Base-by-base conservation (phyloP, 129 eudicot species). In the Escallonia herrerae region DNA sequence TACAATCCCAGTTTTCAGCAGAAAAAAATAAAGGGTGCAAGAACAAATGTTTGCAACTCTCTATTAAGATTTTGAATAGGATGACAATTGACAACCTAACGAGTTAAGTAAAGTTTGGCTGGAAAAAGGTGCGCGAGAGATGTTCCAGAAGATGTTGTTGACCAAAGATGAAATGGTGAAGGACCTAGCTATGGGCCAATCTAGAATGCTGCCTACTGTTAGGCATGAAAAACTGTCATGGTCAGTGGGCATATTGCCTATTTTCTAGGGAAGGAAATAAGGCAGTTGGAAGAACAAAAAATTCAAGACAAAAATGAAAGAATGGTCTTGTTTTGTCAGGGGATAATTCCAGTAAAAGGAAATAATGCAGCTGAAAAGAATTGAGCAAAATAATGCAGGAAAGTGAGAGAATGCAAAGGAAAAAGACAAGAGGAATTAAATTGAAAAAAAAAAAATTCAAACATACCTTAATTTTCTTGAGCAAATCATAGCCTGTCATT, bases 401-500 rank as follows among this genome's bases (percentile, higher is more conserved):
- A 49, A 49, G 12, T 7, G 54, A 49, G 9, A 49, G 54, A 43
- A 15, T n/a, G 46, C 49, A 37, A 0, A 6, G 43, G 15, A 37
- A 44, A 39, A 56, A 33, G 62, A 46, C 56, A 58, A 75, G 79
- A 50, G 56, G 60, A 54, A 58, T 46, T 3, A n/a, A 49, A 49
- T 49, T 46, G 46, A 43, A 41, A 33, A 43, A 6, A 41, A 14
- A 65, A 43, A n/a, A n/a, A n/a, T n/a, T 14, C 43, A 56, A 68
- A 61, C 56, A 22, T 76, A 84, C 97, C 90, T 90, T 90, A 47
- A 90, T 70, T 90, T 82, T 90, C 82, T 87, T 90, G 73, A 90
- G 94, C 84, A 90, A 84, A 82, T 90, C 97, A 82, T 90, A 90
- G 70, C 97, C 97, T 67, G 97, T 90, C 95, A 87, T 90, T 78